Percentiles rank a stretch among this genome's conserved stretches.
Evolutionary conservation across 495 filamentous ascomycete genomes (phyloP).

Genomic region (Lasiosphaeria ovina): DNA sequence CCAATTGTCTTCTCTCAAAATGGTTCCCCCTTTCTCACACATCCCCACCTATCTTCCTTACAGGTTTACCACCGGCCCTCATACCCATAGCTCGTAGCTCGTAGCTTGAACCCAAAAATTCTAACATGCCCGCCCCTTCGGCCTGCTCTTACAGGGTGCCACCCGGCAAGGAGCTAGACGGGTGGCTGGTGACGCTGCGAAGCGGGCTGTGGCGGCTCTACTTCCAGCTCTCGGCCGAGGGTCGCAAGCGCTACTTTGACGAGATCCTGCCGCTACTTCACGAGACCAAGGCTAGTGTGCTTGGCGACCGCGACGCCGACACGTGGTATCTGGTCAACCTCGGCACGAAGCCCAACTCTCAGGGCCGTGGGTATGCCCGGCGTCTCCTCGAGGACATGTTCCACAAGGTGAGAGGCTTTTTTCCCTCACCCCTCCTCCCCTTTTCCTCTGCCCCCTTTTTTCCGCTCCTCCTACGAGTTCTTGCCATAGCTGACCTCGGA

Average conservation of each 20-base stretch:
- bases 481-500: no score
- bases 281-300: conserved; percentile 62
- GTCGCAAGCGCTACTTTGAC: conserved; percentile 66
- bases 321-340: conserved; percentile 78
- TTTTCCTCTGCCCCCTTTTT: background rate
- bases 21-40: background rate
- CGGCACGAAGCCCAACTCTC: conserved; percentile 63
- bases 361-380: conserved; percentile 67
- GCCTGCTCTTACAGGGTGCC: conserved; percentile 59
- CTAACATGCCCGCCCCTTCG: background rate
- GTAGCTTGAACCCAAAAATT: background rate
- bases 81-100: background rate
- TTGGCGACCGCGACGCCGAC: conserved; percentile 61
- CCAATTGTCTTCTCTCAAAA: no score
- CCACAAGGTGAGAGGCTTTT: conserved; percentile 47
- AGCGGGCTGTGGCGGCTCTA: conserved; percentile 70
- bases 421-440: conserved; percentile 6
- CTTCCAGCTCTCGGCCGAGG: conserved; percentile 69
- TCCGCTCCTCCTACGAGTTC: background rate
- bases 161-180: conserved; percentile 70
- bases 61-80: background rate
- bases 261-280: conserved; percentile 77
- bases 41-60: background rate
- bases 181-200: conserved; percentile 64
- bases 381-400: conserved; percentile 67